A percentile compares a stretch with the other conserved stretches of the same genome.
Evolutionary conservation across 495 filamentous ascomycete genomes (phyloP).

Genomic region (Xylaria longipes): DNA sequence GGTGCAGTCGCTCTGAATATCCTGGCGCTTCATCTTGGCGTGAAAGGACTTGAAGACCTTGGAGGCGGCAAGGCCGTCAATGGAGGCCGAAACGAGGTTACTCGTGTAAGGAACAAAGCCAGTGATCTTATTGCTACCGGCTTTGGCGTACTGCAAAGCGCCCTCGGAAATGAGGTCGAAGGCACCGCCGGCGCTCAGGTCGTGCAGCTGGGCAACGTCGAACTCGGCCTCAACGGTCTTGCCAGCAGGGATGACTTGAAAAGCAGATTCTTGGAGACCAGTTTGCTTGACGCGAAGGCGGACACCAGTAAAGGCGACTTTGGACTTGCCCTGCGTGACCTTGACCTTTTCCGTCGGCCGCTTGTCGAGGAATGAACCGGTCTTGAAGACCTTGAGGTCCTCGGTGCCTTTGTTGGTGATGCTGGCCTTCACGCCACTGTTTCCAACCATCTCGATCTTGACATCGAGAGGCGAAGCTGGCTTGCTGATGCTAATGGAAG

Average conservation of each 20-base stretch:
- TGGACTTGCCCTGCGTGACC: slow-evolving; percentile 55
- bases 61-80: slow-evolving; percentile 59
- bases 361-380: slow-evolving; percentile 66
- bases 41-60: slow-evolving; percentile 51
- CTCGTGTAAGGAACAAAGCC: slow-evolving; percentile 51
- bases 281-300: slow-evolving; percentile 53
- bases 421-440: slow-evolving; percentile 63
- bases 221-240: slow-evolving; percentile 61
- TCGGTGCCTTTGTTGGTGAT: slow-evolving; percentile 63
- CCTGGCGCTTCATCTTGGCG: slow-evolving; percentile 54
- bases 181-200: slow-evolving; percentile 58
- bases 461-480: slow-evolving; percentile 55
- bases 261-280: slow-evolving; percentile 56
- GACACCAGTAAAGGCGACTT: slow-evolving; percentile 64
- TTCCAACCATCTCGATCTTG: slow-evolving; percentile 57
- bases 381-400: slow-evolving; percentile 63
- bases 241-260: slow-evolving; percentile 62
- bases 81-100: slow-evolving; percentile 52
- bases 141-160: slow-evolving; percentile 57
- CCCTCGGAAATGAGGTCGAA: slow-evolving; percentile 54
- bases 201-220: slow-evolving; percentile 62
- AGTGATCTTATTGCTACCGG: slow-evolving; percentile 50
- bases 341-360: slow-evolving; percentile 65
- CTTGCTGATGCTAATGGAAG: slow-evolving; percentile 51
- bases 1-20: slow-evolving; percentile 56